Percentiles rank a stretch among this genome's conserved stretches.
Conservation (phyloP, 2,329 filamentous ascomycete genomes). For the Aspergillus aculeatus region DNA sequence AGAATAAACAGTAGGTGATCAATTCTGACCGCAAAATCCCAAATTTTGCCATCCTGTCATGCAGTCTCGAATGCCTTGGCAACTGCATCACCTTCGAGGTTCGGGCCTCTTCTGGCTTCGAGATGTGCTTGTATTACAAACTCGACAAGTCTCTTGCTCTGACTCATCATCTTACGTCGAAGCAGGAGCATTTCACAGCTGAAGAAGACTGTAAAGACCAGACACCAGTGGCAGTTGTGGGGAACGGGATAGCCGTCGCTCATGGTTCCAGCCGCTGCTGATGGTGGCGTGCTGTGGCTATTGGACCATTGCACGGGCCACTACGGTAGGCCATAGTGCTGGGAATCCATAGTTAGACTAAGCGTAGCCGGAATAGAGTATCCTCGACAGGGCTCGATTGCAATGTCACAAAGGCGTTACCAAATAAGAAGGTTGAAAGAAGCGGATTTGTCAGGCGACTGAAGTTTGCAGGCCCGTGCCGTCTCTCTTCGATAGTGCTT, state of each 20-base stretch:
- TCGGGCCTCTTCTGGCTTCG: not conserved
- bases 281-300: not conserved
- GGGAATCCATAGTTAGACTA: not conserved
- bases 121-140: not conserved
- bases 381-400: not conserved
- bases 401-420: not conserved
- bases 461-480: not conserved
- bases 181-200: not conserved
- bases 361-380: not conserved
- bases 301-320: conserved; percentile 1
- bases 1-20: not conserved
- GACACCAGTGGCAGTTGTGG: not conserved
- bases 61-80: not conserved
- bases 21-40: not conserved
- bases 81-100: not conserved
- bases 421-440: not conserved
- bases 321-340: not conserved
- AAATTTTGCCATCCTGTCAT: not conserved
- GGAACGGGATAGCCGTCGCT: not conserved
- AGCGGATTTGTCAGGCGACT: not conserved
- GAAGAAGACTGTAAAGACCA: not conserved
- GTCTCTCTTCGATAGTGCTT: not conserved
- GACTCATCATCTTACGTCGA: not conserved
- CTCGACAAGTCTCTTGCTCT: not conserved
- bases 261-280: not conserved